These are phyloP conservation scores for Hygrophila difformis DNA, from an alignment of 257 asterid genomes.

Conservation along the genomic window DNA sequence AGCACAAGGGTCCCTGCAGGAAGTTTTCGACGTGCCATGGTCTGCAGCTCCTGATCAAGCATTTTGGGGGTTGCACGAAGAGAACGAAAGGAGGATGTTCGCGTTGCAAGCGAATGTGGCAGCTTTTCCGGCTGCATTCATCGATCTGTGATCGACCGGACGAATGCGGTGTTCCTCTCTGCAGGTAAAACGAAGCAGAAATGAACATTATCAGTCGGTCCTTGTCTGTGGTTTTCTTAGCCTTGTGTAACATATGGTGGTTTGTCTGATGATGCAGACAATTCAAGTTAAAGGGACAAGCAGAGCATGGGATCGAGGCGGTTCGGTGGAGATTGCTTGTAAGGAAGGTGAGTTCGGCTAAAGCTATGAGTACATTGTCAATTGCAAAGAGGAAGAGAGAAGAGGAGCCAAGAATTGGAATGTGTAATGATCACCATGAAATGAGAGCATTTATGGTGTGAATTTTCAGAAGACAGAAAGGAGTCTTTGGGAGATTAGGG, in stretches of 20 bases:
- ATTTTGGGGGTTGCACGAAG: slow-evolving; percentile 67
- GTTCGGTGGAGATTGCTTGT: slow-evolving; percentile 56
- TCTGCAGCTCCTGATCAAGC: slow-evolving; percentile 66
- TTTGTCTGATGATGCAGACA: slow-evolving; percentile 38
- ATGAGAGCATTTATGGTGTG: too few species aligned
- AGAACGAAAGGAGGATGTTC: slow-evolving; percentile 71
- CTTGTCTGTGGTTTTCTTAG: neutral
- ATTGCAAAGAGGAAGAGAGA: too few species aligned
- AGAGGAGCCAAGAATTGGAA: too few species aligned
- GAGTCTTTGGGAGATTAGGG: too few species aligned
- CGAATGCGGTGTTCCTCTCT: slow-evolving; percentile 77
- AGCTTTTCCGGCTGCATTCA: slow-evolving; percentile 68
- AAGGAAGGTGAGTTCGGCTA: slow-evolving; percentile 59
- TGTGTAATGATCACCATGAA: too few species aligned
- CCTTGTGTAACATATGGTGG: too few species aligned
- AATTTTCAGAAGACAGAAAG: too few species aligned
- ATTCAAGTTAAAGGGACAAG: slow-evolving; percentile 47
- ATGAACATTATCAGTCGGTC: too few species aligned
- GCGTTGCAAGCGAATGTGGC: slow-evolving; percentile 88
- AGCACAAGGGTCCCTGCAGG: slow-evolving; percentile 61
- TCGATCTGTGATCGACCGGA: slow-evolving; percentile 68
- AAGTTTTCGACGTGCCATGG: slow-evolving; percentile 79
- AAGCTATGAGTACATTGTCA: slow-evolving; percentile 12
- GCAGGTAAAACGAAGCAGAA: too few species aligned
- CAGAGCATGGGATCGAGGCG: slow-evolving; percentile 26